Evolutionary conservation across 164 flowering plant species (phyloP).

Genomic region (Akebia trifoliata): DNA sequence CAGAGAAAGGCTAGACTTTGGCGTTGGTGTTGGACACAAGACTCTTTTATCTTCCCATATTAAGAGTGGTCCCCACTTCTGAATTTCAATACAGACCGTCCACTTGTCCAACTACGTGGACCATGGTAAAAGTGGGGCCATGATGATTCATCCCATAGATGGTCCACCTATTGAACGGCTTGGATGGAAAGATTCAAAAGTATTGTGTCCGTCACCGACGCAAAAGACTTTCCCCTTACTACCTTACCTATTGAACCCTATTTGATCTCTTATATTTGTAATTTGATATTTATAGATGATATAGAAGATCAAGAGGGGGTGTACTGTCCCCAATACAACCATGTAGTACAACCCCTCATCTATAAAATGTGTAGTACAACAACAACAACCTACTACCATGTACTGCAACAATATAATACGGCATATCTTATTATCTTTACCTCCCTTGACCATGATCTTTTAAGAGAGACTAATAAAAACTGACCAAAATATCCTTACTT

Average conservation of each 20-base stretch:
- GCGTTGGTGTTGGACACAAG: slow-evolving; percentile 18
- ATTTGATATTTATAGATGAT: neutral
- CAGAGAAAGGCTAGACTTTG: slow-evolving; percentile 4
- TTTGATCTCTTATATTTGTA: neutral
- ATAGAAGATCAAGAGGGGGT: neutral
- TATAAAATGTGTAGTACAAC: neutral
- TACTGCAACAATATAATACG: too few species aligned
- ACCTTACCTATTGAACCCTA: too few species aligned
- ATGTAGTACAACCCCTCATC: neutral
- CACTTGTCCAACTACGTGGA: too few species aligned
- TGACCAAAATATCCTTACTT: too few species aligned
- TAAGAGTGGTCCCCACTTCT: too few species aligned
- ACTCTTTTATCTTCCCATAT: slow-evolving; percentile 4
- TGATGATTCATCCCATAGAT: too few species aligned
- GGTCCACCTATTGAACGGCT: too few species aligned
- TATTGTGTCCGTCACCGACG: slow-evolving; percentile 18
- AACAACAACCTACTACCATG: neutral
- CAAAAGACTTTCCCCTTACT: slow-evolving; percentile 2
- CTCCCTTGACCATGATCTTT: neutral
- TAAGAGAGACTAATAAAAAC: too few species aligned
- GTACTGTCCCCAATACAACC: neutral
- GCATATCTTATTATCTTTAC: neutral
- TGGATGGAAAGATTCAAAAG: slow-evolving; percentile 4
- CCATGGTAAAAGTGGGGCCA: too few species aligned
- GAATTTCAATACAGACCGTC: too few species aligned